Percentiles rank a stretch among this genome's conserved stretches.
phyloP scores from a whole-genome alignment of 176 grass and related monocot species.

The Bolboschoenus planiculmis region DNA sequence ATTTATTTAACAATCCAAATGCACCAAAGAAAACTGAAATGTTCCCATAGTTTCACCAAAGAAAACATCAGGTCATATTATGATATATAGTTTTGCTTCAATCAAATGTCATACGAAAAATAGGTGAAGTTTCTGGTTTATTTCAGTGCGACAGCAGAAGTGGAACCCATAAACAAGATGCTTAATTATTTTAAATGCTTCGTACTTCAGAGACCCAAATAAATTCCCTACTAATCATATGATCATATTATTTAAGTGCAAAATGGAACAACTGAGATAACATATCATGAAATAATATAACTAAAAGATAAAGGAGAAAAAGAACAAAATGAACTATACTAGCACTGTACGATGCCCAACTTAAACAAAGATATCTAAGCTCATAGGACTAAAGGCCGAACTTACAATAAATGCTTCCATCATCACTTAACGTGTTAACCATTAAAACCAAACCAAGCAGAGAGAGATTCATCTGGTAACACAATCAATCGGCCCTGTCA shows the following conservation, averaged over 20 bases:
- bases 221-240: background rate
- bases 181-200: background rate
- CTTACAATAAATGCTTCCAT: background rate
- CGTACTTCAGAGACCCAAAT: background rate
- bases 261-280: background rate
- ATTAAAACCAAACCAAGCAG: background rate
- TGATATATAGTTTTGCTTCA: background rate
- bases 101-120: background rate
- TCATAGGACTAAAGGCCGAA: background rate
- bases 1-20: background rate
- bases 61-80: background rate
- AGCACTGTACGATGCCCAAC: background rate
- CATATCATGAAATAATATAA: background rate
- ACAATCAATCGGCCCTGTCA: constrained; percentile 30
- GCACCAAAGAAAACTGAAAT: no score
- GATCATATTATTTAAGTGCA: background rate
- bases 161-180: background rate
- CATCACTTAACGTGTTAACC: background rate
- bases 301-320: background rate
- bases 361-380: background rate
- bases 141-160: background rate
- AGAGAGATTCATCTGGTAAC: background rate
- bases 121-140: background rate
- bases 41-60: background rate
- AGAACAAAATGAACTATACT: background rate